These are phyloP conservation scores for Acacia concinna DNA, from an alignment of 331 rosid species.

Conservation along the genomic window DNA sequence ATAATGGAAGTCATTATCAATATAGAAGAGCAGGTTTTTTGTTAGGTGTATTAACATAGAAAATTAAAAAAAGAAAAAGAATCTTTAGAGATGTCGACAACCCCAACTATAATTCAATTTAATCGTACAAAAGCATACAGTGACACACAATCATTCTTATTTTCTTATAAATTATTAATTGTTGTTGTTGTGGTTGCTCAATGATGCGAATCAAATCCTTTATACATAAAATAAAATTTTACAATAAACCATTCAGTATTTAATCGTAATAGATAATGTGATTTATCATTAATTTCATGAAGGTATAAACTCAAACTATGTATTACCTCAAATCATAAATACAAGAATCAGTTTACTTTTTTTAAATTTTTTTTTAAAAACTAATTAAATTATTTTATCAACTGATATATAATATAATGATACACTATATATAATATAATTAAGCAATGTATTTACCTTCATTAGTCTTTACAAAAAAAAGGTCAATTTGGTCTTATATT, in stretches of 20 bases:
- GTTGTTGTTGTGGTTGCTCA: background rate
- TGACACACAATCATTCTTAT: background rate
- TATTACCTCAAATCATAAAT: no score
- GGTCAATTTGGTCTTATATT: no score
- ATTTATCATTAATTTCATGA: no score
- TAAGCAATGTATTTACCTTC: no score
- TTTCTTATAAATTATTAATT: background rate
- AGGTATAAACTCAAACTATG: no score
- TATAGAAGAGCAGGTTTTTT: constrained; percentile 13
- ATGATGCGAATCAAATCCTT: background rate
- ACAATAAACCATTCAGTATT: background rate
- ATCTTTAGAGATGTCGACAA: background rate
- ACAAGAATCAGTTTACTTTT: no score
- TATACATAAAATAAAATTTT: background rate
- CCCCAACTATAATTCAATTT: background rate
- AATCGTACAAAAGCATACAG: background rate
- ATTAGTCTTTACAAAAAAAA: no score
- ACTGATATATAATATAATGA: no score
- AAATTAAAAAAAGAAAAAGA: background rate
- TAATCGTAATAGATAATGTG: no score
- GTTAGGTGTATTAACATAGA: constrained; percentile 11
- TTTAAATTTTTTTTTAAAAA: no score
- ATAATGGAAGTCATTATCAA: constrained; percentile 15
- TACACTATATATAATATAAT: no score
- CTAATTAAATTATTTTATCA: no score